Evolutionary conservation across 2,329 filamentous ascomycete species (phyloP), one percentile per base, ranked within the genome.

Genomic region (Fusarium nurragi): DNA sequence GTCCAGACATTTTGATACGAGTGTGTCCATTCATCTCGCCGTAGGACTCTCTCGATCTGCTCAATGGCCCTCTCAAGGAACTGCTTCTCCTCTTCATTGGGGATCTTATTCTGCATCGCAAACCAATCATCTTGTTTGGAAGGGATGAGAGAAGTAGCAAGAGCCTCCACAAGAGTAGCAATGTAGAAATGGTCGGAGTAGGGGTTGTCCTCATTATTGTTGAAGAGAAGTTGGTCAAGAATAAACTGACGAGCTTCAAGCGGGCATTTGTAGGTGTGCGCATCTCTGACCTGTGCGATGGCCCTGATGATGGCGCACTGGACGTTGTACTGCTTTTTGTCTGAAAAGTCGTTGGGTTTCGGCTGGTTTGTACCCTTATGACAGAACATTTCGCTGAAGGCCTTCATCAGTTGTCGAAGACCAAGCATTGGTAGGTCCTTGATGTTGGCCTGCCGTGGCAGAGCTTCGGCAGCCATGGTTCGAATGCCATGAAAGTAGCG

Each of bases 401-500:
- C 89, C 73, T 90, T 93, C 75, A 92, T 88, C 4, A 99, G 85
- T 76, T 98, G 94, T 52, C 87, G 89, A 60, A 94, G 81, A 3
- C 95, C 94, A 34, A 96, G 87, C 84, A 90, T 92, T 50, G 90
- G 85, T 16, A 79, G 74, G 51, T 89, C 86, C 55, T 89, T 85
- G 50, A 83, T 80, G 22, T 85, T 89, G 36, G 91, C 90, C 74
- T 96, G 93, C 50, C 88, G 88, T 9, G 92, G 88, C 30, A 99
- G 81, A 44, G 90, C 89, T 50, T 90, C 83, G 2, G 93, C 92
- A 9, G 95, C 95, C 82, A 95, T 90, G 6, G 89, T 89, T 21
- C 95, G 90, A 69, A 99, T 94, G 10, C 94, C 94, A 74, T 97
- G 90, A 73, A 95, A 99, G 76, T 99, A 99, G 36, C 95, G 89